Evolutionary conservation across 805 yeast species (phyloP).

Genomic region (Ogataea parapolymorpha): DNA sequence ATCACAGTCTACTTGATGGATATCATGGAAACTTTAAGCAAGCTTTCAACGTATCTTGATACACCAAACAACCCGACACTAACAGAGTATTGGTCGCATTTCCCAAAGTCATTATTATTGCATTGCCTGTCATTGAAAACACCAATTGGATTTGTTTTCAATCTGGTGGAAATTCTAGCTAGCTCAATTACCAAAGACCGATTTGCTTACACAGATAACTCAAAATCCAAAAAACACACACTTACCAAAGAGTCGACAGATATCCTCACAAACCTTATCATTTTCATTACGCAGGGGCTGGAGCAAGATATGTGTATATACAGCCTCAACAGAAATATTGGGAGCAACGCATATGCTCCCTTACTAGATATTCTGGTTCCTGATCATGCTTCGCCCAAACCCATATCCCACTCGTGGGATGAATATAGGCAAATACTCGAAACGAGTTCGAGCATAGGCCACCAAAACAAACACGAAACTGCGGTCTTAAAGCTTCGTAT

Average conservation of each 20-base stretch:
- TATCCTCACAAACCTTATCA: slow-evolving; percentile 21
- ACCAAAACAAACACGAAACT: slow-evolving; percentile 38
- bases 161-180: slow-evolving; percentile 50
- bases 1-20: slow-evolving; percentile 52
- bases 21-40: slow-evolving; percentile 46
- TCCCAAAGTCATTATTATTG: slow-evolving; percentile 35
- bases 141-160: slow-evolving; percentile 49
- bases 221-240: slow-evolving; percentile 10
- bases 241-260: slow-evolving; percentile 19
- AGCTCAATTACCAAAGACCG: slow-evolving; percentile 36
- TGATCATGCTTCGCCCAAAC: slow-evolving; percentile 11
- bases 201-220: slow-evolving; percentile 29
- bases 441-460: slow-evolving; percentile 12
- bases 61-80: slow-evolving; percentile 24
- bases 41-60: slow-evolving; percentile 22
- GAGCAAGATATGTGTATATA: slow-evolving; percentile 43
- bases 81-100: slow-evolving; percentile 34
- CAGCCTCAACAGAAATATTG: slow-evolving; percentile 53
- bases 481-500: slow-evolving; percentile 43
- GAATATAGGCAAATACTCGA: slow-evolving; percentile 16
- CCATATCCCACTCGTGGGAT: slow-evolving; percentile 30
- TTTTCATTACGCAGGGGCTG: slow-evolving; percentile 37
- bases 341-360: slow-evolving; percentile 44
- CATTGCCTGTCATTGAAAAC: slow-evolving; percentile 49
- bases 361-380: slow-evolving; percentile 45